phyloP scores from a whole-genome alignment of 306 rosid species.

The Rosa rugosa region DNA sequence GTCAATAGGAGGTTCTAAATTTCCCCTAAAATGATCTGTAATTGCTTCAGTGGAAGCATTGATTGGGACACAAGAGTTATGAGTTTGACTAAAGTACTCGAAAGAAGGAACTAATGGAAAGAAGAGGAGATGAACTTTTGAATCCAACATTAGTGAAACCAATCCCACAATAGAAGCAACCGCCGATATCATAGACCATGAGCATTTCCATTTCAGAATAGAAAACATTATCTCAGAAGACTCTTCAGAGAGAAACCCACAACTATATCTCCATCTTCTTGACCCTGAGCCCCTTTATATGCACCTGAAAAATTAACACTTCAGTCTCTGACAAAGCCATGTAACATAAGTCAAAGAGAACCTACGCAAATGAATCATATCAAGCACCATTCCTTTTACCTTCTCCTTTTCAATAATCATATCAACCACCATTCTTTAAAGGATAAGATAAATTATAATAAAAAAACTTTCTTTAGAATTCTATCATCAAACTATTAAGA shows the following conservation, averaged over 20 bases:
- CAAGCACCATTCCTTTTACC: not conserved
- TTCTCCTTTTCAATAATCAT: not conserved
- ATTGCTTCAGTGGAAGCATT: conserved; percentile 40
- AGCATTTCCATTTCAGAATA: conserved; percentile 58
- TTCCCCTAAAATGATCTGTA: conserved; percentile 30
- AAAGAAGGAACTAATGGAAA: conserved; percentile 76
- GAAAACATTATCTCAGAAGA: conserved; percentile 52
- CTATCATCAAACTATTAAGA: no score
- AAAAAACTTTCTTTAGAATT: no score
- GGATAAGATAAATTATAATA: no score
- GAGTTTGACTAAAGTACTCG: conserved; percentile 58
- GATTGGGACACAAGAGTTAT: conserved; percentile 47
- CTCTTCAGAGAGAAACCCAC: conserved; percentile 29
- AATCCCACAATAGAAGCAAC: conserved; percentile 63
- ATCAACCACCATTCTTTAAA: no score
- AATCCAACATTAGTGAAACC: conserved; percentile 60
- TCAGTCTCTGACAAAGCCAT: conserved; percentile 11
- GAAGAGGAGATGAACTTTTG: conserved; percentile 68
- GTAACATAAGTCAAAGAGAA: not conserved
- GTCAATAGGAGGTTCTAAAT: conserved; percentile 35
- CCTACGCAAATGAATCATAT: not conserved
- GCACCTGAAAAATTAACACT: conserved; percentile 35
- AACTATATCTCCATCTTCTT: conserved; percentile 23
- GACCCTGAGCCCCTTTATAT: conserved; percentile 31
- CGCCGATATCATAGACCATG: conserved; percentile 66